These are phyloP conservation scores for Boechera retrofracta DNA, from an alignment of 345 rosid species.

Conservation along the genomic window DNA sequence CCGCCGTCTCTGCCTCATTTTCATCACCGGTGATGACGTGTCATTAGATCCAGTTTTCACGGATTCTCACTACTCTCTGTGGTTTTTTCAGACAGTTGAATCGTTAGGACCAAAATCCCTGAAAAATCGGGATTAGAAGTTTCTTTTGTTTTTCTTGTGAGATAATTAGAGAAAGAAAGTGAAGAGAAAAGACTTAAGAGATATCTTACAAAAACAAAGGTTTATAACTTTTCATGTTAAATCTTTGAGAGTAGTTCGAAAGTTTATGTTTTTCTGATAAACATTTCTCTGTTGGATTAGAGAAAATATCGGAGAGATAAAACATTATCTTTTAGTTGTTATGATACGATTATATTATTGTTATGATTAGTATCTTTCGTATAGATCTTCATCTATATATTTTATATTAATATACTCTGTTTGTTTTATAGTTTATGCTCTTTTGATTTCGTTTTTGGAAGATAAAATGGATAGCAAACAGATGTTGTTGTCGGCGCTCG, in stretches of 20 bases:
- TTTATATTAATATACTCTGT: conserved; percentile 11
- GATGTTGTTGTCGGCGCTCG: conserved; percentile 49
- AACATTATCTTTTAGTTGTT: neutral
- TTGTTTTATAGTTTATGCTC: neutral
- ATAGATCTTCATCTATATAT: conserved; percentile 8
- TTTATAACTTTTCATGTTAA: conserved; percentile 2
- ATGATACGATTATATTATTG: neutral
- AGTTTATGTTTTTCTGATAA: neutral
- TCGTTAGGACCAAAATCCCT: neutral
- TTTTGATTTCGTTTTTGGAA: neutral
- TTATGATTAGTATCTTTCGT: neutral
- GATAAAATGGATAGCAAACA: conserved; percentile 47
- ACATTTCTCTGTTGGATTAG: neutral
- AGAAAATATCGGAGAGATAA: neutral
- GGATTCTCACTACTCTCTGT: neutral
- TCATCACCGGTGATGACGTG: conserved; percentile 16
- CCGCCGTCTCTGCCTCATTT: conserved; percentile 27
- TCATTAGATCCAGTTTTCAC: conserved; percentile 12
- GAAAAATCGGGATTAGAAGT: neutral
- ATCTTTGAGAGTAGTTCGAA: neutral
- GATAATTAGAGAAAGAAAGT: conserved; percentile 24
- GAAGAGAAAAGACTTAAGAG: neutral
- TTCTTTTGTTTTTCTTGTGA: neutral
- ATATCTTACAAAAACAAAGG: conserved; percentile 7
- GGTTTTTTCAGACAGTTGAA: conserved; percentile 27